Percentiles rank a stretch among this genome's conserved stretches.
phyloP scores from a whole-genome alignment of 2,329 filamentous ascomycete species.

The Diaporthe sp. region DNA sequence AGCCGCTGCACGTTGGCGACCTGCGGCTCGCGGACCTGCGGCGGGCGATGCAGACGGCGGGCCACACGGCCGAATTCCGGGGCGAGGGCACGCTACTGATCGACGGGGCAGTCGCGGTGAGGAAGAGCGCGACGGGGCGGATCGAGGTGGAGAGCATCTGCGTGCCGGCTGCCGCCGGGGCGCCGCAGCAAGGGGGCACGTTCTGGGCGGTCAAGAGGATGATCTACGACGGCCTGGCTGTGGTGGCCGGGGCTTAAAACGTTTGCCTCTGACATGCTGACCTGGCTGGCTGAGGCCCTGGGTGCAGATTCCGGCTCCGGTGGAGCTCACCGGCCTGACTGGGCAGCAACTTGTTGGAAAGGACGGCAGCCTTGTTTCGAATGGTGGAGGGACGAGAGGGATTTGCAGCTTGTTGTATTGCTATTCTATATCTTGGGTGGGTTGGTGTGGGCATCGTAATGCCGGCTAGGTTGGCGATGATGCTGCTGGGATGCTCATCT shows the following conservation, averaged over 20 bases:
- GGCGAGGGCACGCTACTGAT: conserved; percentile 94
- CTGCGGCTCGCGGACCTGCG: conserved; percentile 89
- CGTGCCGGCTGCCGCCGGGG: conserved; percentile 58
- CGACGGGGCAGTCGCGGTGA: conserved; percentile 87
- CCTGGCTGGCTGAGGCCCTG: neutral
- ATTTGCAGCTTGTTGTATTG: conserved; percentile 10
- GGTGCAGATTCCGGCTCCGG: neutral
- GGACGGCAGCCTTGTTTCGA: neutral
- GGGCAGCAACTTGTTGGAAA: neutral
- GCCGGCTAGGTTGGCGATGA: neutral
- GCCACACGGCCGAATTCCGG: conserved; percentile 91
- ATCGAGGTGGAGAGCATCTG: conserved; percentile 90
- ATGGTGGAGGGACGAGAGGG: neutral
- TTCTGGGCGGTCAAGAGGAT: conserved; percentile 91
- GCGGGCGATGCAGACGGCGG: conserved; percentile 83
- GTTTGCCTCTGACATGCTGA: neutral
- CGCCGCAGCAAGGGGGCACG: conserved; percentile 70
- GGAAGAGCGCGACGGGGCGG: conserved; percentile 87
- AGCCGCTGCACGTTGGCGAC: conserved; percentile 95
- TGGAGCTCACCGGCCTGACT: neutral
- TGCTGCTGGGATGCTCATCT: conserved; percentile 20
- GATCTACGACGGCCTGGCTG: conserved; percentile 94
- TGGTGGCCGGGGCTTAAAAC: conserved; percentile 81
- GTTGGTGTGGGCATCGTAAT: conserved; percentile 10
- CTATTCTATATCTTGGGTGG: conserved; percentile 25